Evolutionary conservation across 1,284 basidiomycete species (phyloP), one percentile per base, ranked within the genome.

Genomic region (Marasmius fiardii): DNA sequence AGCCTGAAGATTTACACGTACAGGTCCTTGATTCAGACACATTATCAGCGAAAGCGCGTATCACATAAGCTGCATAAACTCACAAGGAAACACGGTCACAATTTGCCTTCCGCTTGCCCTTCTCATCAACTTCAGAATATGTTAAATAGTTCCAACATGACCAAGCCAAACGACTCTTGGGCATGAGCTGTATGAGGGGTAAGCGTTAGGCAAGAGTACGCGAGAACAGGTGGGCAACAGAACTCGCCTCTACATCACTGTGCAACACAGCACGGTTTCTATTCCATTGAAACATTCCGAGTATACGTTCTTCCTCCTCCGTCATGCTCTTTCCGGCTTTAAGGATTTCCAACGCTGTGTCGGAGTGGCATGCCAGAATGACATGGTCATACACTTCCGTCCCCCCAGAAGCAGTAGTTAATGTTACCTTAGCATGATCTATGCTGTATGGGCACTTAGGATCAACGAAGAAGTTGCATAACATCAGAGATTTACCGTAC

Each of bases 111-210:
- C 68, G 62, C 4, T 64, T 66, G 3, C 76, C 76, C 11, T 68
- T 61, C 2, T 63, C 48, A 61, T 74, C 68, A 18, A 69, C 54
- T 14, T 68, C 67, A 0, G 82, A 83, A 31, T 71, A 74, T 0
- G 86, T 86, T 14, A 91, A 68, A 66, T 86, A 90, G 65, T 90
- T 90, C 87, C 88, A 91, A 61, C 83, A 84, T 0, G 86, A 84
- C 84, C 88, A 90, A 0, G 86, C 86, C 11, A 72, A 56, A 18
- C 77, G 71, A 44, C 75, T 72, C 56, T 73, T 73, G 0, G 88
- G 89, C 86, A 90, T 90, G 14, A 91, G 66, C 86, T 90, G 16
- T 16, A 51, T 28, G 18, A 20, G 14, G 5, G 2, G 16, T 28
- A 14, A 12, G n/a, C 5, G 21, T 31, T 43, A 43, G 20, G 57